These are phyloP conservation scores for Amoeboaphelidium protococcarum DNA, from an alignment of 371 early-diverging fungal species.

Conservation along the genomic window DNA sequence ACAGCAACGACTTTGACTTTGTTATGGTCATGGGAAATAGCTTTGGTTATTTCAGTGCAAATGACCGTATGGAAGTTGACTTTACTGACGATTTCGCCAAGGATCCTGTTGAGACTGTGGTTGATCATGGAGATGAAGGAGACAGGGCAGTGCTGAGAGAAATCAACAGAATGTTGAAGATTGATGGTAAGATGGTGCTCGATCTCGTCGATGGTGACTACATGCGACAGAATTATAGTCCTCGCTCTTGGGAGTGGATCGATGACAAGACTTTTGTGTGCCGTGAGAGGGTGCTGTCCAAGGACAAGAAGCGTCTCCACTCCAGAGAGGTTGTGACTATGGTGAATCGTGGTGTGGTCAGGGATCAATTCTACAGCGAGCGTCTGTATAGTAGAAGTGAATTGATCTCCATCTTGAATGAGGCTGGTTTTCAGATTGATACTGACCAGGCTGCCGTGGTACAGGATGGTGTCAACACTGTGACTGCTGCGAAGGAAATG, in stretches of 20 bases:
- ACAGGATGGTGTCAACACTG: background rate
- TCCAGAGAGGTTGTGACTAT: constrained; percentile 24
- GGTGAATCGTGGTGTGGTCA: constrained; percentile 19
- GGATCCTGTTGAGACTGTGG: background rate
- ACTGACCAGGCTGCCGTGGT: background rate
- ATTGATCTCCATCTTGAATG: constrained; percentile 10
- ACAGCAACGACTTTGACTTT: constrained; percentile 17
- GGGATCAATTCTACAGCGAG: constrained; percentile 34
- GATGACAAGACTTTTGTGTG: constrained; percentile 29
- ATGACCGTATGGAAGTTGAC: background rate
- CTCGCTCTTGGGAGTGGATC: constrained; percentile 32
- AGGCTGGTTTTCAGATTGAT: constrained; percentile 10
- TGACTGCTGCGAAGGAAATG: constrained; percentile 16
- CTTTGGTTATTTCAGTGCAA: constrained; percentile 21
- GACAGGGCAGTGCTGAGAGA: constrained; percentile 15
- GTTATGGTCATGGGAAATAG: constrained; percentile 29
- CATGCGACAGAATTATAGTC: constrained; percentile 19
- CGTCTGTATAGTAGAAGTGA: constrained; percentile 20
- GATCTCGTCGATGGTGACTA: constrained; percentile 28
- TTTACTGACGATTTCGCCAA: constrained; percentile 10
- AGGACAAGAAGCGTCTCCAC: constrained; percentile 18
- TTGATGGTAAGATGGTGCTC: constrained; percentile 18
- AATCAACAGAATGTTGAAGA: constrained; percentile 15
- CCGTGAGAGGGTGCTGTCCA: constrained; percentile 24
- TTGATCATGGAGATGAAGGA: constrained; percentile 8